Percentiles rank a stretch among this genome's conserved stretches.
Evolutionary conservation across 1,284 basidiomycete genomes (phyloP).

Genomic region (Trametes hirsuta): DNA sequence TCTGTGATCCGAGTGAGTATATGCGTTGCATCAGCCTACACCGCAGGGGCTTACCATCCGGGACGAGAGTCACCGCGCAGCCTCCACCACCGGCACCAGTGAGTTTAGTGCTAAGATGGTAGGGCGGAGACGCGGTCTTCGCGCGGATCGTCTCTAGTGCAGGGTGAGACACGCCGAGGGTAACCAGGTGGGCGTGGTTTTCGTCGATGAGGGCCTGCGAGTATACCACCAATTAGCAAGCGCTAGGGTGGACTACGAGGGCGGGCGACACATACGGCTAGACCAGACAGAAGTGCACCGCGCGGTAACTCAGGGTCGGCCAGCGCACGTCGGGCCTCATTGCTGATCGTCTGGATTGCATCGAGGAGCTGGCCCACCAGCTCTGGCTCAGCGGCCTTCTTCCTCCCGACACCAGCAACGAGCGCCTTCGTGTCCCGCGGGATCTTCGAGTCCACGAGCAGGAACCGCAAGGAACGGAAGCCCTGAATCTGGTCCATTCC

Average conservation of each 20-base stretch:
- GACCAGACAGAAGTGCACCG: constrained; percentile 57
- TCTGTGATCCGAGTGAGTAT: constrained; percentile 44
- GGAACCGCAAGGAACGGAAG: constrained; percentile 75
- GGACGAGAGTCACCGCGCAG: constrained; percentile 94
- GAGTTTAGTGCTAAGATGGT: constrained; percentile 89
- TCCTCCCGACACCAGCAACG: constrained; percentile 84
- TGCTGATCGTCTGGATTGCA: constrained; percentile 81
- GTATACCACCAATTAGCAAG: constrained; percentile 7
- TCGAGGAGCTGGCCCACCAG: constrained; percentile 75
- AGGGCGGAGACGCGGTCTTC: constrained; percentile 66
- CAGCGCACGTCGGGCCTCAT: constrained; percentile 79
- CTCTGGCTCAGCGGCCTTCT: constrained; percentile 78
- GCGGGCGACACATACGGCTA: constrained; percentile 47
- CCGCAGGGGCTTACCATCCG: constrained; percentile 67
- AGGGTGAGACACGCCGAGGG: constrained; percentile 94
- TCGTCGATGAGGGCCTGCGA: constrained; percentile 77
- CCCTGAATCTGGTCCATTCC: constrained; percentile 87
- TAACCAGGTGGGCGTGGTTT: constrained; percentile 87
- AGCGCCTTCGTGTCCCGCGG: constrained; percentile 94
- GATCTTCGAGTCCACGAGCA: constrained; percentile 93
- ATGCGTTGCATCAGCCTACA: not conserved
- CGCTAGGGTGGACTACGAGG: constrained; percentile 16
- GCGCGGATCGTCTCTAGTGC: constrained; percentile 83
- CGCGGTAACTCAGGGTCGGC: constrained; percentile 75
- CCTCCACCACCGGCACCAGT: constrained; percentile 99